Percentiles rank a stretch among this genome's conserved stretches.
Conservation (phyloP, 345 rosid species). For the Lepidium africanum region DNA sequence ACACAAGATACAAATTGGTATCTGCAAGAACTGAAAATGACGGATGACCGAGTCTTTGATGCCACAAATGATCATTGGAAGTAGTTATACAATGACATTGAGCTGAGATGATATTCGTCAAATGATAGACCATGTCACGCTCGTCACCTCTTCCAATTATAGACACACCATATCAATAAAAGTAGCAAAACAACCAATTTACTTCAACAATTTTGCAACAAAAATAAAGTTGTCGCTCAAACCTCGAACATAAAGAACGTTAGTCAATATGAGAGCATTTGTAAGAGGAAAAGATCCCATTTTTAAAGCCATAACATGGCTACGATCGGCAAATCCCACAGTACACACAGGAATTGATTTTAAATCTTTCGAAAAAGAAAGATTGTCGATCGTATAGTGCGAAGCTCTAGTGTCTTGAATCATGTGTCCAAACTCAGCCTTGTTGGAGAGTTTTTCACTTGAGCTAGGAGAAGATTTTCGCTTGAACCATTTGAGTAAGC, state of each 20-base stretch:
- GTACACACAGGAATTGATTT: accelerated
- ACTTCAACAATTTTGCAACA: not conserved
- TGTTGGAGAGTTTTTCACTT: not conserved
- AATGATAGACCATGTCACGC: too few relatives aligned
- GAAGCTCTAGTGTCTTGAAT: not conserved
- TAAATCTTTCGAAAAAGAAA: accelerated
- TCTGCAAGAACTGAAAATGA: too few relatives aligned
- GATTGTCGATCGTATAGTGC: not conserved
- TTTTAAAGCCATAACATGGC: accelerated
- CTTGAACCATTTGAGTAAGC: not conserved
- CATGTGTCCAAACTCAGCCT: not conserved
- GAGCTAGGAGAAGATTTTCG: not conserved
- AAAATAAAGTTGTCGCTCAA: not conserved
- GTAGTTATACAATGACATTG: too few relatives aligned
- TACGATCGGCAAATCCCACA: not conserved
- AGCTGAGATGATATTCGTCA: too few relatives aligned
- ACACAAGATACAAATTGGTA: too few relatives aligned
- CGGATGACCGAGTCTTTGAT: too few relatives aligned
- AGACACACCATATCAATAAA: not conserved
- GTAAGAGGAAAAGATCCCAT: not conserved
- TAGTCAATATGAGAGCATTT: not conserved
- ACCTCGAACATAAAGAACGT: not conserved
- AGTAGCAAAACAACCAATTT: not conserved
- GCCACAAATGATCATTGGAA: too few relatives aligned
- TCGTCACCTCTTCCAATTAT: too few relatives aligned